phyloP scores from a whole-genome alignment of 768 basidiomycete genomes.

The Mycena latifolia region DNA sequence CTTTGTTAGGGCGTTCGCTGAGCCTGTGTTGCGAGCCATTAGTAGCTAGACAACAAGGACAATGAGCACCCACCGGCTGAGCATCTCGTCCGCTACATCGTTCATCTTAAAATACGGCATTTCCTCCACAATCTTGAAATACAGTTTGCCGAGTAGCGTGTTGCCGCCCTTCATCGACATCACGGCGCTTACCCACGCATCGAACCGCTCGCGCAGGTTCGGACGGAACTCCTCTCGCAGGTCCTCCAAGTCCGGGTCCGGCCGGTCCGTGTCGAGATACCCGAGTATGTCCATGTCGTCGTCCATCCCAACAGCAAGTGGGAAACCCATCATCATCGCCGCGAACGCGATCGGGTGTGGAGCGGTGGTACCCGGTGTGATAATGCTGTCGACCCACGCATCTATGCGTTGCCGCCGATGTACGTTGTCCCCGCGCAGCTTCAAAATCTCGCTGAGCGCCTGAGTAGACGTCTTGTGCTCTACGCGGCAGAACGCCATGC shows the following conservation, averaged over 20 bases:
- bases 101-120: constrained; percentile 69
- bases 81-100: constrained; percentile 71
- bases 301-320: constrained; percentile 53
- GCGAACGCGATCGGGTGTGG: constrained; percentile 71
- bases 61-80: constrained; percentile 54
- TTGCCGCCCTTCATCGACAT: constrained; percentile 53
- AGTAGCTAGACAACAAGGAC: not conserved
- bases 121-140: constrained; percentile 56
- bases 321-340: constrained; percentile 73
- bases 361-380: constrained; percentile 51
- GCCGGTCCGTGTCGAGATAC: constrained; percentile 63
- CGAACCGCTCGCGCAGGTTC: constrained; percentile 65
- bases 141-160: constrained; percentile 53
- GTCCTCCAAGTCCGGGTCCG: constrained; percentile 71
- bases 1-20: constrained; percentile 66
- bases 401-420: constrained; percentile 62
- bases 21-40: constrained; percentile 50
- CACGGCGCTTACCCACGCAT: constrained; percentile 65
- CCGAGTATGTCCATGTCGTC: constrained; percentile 60
- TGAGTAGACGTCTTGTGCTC: constrained; percentile 52
- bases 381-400: constrained; percentile 63
- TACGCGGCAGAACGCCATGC: constrained; percentile 60
- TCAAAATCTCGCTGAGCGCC: constrained; percentile 61
- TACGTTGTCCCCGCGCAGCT: constrained; percentile 51
- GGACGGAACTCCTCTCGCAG: constrained; percentile 73